phyloP scores from a whole-genome alignment of 306 rosid species.

The Vigna nakashimae region DNA sequence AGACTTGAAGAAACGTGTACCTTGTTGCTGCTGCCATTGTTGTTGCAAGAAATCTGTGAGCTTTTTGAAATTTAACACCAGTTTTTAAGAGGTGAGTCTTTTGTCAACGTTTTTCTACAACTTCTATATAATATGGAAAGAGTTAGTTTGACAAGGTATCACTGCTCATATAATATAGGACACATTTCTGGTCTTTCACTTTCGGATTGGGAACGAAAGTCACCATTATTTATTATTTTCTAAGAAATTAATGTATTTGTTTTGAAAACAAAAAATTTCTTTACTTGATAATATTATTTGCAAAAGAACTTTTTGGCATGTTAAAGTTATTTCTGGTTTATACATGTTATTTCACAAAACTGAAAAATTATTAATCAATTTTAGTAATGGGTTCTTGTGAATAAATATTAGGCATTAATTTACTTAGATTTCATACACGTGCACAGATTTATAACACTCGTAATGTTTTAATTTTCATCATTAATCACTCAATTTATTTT shows the following conservation, averaged over 20 bases:
- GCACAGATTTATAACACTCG: no score
- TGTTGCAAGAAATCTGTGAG: background rate
- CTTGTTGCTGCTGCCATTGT: conserved; percentile 43
- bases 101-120: background rate
- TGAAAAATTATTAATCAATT: no score
- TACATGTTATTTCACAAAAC: no score
- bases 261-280: background rate
- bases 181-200: background rate
- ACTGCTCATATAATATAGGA: background rate
- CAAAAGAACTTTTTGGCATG: background rate
- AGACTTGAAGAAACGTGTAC: conserved; percentile 2
- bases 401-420: no score
- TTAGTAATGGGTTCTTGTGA: no score
- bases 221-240: background rate
- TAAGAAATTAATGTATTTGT: background rate
- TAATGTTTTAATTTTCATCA: no score
- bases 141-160: no score
- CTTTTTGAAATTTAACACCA: background rate
- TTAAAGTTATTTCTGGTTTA: no score
- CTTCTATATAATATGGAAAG: background rate
- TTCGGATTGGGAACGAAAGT: background rate
- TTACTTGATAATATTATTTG: background rate
- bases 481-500: no score
- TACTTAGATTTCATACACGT: no score
- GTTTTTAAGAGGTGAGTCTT: background rate